These are phyloP conservation scores for Sordariomycetes sp. DNA, from an alignment of 2,329 filamentous ascomycete genomes.

Conservation along the genomic window DNA sequence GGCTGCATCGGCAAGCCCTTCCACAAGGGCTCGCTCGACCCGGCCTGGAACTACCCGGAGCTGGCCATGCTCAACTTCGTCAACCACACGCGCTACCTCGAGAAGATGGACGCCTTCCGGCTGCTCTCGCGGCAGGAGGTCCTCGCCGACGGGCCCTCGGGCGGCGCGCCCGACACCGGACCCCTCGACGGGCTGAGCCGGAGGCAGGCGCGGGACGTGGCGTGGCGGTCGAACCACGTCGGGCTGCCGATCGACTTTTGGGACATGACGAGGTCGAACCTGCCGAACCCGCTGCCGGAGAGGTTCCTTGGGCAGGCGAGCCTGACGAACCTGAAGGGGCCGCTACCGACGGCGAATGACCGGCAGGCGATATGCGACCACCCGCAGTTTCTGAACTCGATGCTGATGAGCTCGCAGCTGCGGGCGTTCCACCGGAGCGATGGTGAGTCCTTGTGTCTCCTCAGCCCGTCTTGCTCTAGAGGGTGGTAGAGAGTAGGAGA, in stretches of 20 bases:
- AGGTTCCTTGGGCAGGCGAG: constrained; percentile 4
- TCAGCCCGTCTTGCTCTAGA: not conserved
- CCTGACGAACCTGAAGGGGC: constrained; percentile 1
- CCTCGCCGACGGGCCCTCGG: not conserved
- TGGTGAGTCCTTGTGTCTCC: not conserved
- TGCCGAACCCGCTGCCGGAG: constrained; percentile 3
- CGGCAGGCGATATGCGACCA: constrained; percentile 2
- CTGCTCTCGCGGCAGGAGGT: not conserved
- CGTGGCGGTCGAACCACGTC: not conserved
- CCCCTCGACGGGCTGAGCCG: not conserved
- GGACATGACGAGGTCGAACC: not conserved
- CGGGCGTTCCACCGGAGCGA: constrained; percentile 2
- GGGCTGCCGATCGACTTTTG: constrained; percentile 3
- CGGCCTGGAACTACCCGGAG: constrained; percentile 3
- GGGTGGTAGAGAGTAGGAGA: not conserved
- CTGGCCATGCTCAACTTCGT: constrained; percentile 2
- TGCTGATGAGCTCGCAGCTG: constrained; percentile 1
- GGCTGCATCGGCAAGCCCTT: constrained; percentile 3
- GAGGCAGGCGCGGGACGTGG: not conserved
- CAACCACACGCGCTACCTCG: constrained; percentile 7
- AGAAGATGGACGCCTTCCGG: constrained; percentile 5
- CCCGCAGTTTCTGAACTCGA: not conserved
- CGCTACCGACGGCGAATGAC: not conserved
- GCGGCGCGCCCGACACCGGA: not conserved
- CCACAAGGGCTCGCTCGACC: constrained; percentile 1